Conservation (phyloP, 257 asterid genomes). For the Solanum peruvianum region DNA sequence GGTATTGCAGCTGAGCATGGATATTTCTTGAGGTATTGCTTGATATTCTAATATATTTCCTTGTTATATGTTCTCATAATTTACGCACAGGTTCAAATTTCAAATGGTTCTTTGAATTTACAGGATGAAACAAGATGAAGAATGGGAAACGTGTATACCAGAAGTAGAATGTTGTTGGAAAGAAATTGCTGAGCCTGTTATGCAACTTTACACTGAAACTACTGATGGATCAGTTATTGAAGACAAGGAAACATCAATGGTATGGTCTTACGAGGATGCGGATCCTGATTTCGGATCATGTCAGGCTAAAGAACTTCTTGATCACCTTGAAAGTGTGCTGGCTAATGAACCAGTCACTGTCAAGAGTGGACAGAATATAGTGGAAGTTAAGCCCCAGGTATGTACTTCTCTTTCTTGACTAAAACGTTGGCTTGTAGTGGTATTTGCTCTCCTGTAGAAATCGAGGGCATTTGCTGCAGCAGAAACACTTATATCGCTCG, state of each 20-base stretch:
- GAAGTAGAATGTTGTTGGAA: slow-evolving; percentile 74
- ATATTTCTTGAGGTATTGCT: slow-evolving; percentile 47
- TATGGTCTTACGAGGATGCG: slow-evolving; percentile 84
- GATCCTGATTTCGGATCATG: slow-evolving; percentile 95
- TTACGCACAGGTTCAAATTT: not conserved
- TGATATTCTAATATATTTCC: not conserved
- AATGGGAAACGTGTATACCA: slow-evolving; percentile 73
- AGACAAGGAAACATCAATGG: slow-evolving; percentile 69
- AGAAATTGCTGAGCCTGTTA: slow-evolving; percentile 84
- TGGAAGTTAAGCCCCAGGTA: slow-evolving; percentile 95
- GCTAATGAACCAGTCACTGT: slow-evolving; percentile 87
- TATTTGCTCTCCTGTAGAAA: not conserved
- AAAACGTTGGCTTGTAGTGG: not conserved
- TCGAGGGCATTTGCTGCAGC: not conserved
- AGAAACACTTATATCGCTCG: too few relatives aligned
- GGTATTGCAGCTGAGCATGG: slow-evolving; percentile 95
- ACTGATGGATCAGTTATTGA: slow-evolving; percentile 86
- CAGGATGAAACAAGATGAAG: slow-evolving; percentile 57
- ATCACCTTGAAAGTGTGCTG: slow-evolving; percentile 83
- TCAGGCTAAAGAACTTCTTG: slow-evolving; percentile 87
- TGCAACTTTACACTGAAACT: slow-evolving; percentile 78
- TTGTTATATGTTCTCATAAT: not conserved
- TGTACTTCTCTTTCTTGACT: not conserved
- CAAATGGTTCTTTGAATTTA: not conserved
- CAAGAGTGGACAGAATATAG: slow-evolving; percentile 60